Evolutionary conservation across 768 basidiomycete species (phyloP), one percentile per base, ranked within the genome.

Genomic region (Rhizopogon salebrosus): DNA sequence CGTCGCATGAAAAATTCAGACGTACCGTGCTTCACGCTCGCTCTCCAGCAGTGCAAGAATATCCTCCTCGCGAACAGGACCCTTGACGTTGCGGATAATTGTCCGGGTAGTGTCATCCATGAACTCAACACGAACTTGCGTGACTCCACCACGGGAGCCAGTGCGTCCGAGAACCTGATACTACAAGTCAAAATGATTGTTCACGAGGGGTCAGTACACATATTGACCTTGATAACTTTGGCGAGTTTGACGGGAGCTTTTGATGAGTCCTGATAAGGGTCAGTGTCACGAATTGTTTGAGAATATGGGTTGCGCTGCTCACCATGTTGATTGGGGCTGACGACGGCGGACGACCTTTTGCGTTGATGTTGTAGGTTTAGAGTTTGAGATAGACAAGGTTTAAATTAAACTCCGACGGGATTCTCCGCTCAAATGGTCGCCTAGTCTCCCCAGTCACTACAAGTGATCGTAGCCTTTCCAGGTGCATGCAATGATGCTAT

Each of bases 51-150:
- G 79, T 61, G 95, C 93, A 57, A 99, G 80, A 67, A 98, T 97
- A 71, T 99, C 97, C 72, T 94, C 83, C 74, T 93, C 89, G 58
- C 92, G 79, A 55, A 98, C 95, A 56, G 97, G 95, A 1, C 97
- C 97, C 75, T 98, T 98, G 61, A 98, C 95, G 77, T 99, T 99
- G 49, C 95, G 91, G 74, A 98, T 95, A 73, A 99, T 97, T 60
- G 91, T 88, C 64, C 95, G 89, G 60, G 85, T 83, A 51, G 90
- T 84, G 71, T 98, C 95, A 71, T 98, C 95, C 89, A 98, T 87
- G 79, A 99, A 97, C 70, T 98, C 97, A 61, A 99, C 97, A 61
- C 95, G 92, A 74, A 98, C 95, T 79, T 98, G 95, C 56, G 94
- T 98, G 65, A 98, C 94, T 77, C 95, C 95, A 76, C 95, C 95